Base-by-base conservation (phyloP, 2,329 filamentous ascomycete species). In the Plectosphaerella sp. region DNA sequence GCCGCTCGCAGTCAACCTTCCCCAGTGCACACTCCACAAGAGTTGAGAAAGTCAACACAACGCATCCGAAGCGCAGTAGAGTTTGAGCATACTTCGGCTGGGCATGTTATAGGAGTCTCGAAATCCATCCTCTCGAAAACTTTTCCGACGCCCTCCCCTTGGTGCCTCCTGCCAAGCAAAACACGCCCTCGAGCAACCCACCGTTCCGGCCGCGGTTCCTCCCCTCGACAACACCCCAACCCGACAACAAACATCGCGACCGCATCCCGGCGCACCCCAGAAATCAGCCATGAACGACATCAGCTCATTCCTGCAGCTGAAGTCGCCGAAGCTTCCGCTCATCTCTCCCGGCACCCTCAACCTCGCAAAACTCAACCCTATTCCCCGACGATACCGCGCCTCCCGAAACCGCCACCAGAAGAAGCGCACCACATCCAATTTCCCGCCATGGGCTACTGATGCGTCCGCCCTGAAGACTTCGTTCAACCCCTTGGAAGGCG, bases 401-500 rank as follows among this genome's bases (percentile, higher is more conserved):
- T 65, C 67, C 51, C 69, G 72, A 39, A 66, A 62, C 47, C 69
- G 72, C 46, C 66, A 70, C 47, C 70, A 71, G 52, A 72, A 72
- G 62, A 69, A 69, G 12, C 20, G 35, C 22, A 20, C 16, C 16
- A 20, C 16, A 4, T n/a, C 37, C 37, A 42, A 41, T 22, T 49
- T 49, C 25, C 37, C 39, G 12, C 24, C 39, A n/a, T 66, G 65
- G 43, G 61, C 64, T 45, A 68, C 89, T 48, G 87, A 87, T 57
- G 83, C 97, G 63, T 82, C 90, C 48, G 79, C 79, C 28, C 77
- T 97, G 51, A 82, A 95, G 69, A 91, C 85, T 15, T 96, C 91
- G 1, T 89, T 91, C 70, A 91, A 88, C 59, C 86, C 90, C 5
- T 76, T 81, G 62, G 87, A 95, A 64, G 91, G 91, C 12, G 71